A percentile compares a stretch with the other conserved stretches of the same genome.
These are phyloP conservation scores for Colletotrichum kahawae DNA, from an alignment of 2,329 filamentous ascomycete species.

Conservation along the genomic window DNA sequence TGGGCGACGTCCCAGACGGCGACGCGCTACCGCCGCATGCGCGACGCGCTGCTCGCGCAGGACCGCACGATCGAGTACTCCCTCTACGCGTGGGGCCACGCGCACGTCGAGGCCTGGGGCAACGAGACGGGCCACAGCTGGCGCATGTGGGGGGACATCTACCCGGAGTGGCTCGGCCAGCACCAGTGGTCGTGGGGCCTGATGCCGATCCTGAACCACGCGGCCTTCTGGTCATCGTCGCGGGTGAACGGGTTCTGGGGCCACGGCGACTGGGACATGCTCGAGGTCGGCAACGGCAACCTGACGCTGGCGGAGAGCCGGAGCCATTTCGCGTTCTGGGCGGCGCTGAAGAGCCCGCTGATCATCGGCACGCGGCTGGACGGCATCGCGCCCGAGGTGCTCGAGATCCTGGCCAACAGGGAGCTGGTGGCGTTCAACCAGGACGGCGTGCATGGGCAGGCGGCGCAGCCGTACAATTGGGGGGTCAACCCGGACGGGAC, in stretches of 20 bases:
- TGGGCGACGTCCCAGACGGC: conserved; percentile 52
- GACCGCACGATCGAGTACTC: conserved; percentile 53
- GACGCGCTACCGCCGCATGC: conserved; percentile 53
- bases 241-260: conserved; percentile 49
- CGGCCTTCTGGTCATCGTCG: conserved; percentile 46
- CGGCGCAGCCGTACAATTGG: conserved; percentile 52
- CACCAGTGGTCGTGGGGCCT: conserved; percentile 30
- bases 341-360: conserved; percentile 53
- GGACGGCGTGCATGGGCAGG: conserved; percentile 43
- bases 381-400: conserved; percentile 35
- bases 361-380: conserved; percentile 51
- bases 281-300: conserved; percentile 54
- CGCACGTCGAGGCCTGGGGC: conserved; percentile 55
- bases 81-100: conserved; percentile 59
- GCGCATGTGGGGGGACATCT: conserved; percentile 50
- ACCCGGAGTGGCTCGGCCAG: conserved; percentile 37
- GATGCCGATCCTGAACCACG: conserved; percentile 50
- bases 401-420: conserved; percentile 47
- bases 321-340: conserved; percentile 58
- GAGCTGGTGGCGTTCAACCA: conserved; percentile 49
- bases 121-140: conserved; percentile 51
- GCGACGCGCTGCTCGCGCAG: conserved; percentile 51
- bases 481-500: conserved; percentile 55
- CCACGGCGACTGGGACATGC: conserved; percentile 56
- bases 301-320: conserved; percentile 50